phyloP scores from a whole-genome alignment of 78 protist genomes.

The Planoprotostelium fungivorum region DNA sequence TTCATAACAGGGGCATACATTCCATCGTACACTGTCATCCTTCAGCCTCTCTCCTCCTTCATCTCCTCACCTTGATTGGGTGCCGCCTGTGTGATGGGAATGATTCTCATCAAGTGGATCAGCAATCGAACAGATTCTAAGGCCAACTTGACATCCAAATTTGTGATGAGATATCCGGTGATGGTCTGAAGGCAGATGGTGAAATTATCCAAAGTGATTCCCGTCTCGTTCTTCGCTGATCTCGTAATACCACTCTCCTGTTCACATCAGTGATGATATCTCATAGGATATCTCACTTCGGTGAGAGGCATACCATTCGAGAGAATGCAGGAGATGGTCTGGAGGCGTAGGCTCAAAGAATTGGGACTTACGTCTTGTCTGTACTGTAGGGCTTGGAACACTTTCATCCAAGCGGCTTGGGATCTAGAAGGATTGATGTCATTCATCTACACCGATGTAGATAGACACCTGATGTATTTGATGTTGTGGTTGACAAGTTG shows the following conservation, averaged over 20 bases:
- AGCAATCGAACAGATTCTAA: background rate
- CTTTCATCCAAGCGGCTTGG: background rate
- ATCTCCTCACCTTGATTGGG: background rate
- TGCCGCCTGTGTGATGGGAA: background rate
- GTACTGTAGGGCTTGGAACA: background rate
- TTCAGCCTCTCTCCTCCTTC: background rate
- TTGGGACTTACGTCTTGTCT: background rate
- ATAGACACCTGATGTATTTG: background rate
- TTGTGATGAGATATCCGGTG: background rate
- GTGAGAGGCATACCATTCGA: no score
- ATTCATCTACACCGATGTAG: background rate
- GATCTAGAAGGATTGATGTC: background rate
- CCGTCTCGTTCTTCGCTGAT: no score
- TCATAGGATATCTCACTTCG: background rate
- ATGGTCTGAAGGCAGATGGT: background rate
- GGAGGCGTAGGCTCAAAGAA: background rate
- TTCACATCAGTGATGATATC: background rate
- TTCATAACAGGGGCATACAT: background rate
- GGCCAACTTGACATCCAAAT: background rate
- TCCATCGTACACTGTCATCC: background rate
- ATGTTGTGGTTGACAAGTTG: background rate
- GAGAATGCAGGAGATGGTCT: no score
- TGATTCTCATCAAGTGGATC: background rate
- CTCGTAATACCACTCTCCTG: no score
- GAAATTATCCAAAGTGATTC: background rate